Percentiles rank a stretch among this genome's conserved stretches.
phyloP scores from a whole-genome alignment of 495 filamentous ascomycete genomes.

The Trichodelitschia bisporula region DNA sequence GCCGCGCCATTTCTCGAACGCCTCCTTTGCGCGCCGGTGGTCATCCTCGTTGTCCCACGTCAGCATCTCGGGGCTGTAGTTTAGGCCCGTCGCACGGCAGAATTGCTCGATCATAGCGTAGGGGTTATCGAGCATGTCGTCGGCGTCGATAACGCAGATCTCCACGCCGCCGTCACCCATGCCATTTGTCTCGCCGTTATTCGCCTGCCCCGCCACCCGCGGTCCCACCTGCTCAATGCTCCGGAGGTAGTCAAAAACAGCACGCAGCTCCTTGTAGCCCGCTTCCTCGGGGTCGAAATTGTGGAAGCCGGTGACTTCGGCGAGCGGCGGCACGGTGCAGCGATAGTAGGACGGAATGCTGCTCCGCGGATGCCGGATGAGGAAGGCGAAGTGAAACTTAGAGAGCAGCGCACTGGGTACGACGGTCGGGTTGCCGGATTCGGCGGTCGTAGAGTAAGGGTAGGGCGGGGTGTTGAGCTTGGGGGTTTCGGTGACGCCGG shows the following conservation, averaged over 20 bases:
- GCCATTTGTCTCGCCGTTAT: conserved; percentile 10
- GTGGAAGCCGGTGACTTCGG: conserved; percentile 59
- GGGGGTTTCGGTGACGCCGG: conserved; percentile 13
- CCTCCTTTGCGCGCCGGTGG: conserved; percentile 32
- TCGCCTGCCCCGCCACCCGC: conserved; percentile 22
- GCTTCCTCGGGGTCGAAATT: conserved; percentile 68
- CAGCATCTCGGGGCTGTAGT: conserved; percentile 51
- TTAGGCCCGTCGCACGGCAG: conserved; percentile 52
- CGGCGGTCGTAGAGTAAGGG: conserved; percentile 3
- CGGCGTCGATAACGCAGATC: conserved; percentile 83
- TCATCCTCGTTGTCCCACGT: conserved; percentile 53
- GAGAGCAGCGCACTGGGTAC: conserved; percentile 42
- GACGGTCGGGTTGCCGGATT: conserved; percentile 58
- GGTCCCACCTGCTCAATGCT: conserved; percentile 37
- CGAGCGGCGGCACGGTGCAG: conserved; percentile 79
- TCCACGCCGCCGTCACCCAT: conserved; percentile 20
- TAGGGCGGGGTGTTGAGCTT: conserved; percentile 4
- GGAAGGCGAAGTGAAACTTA: conserved; percentile 81
- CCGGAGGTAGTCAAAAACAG: conserved; percentile 60
- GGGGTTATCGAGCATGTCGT: conserved; percentile 74
- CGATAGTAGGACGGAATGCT: conserved; percentile 85
- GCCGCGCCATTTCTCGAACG: conserved; percentile 88
- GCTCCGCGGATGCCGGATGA: conserved; percentile 76
- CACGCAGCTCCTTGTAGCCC: conserved; percentile 68
- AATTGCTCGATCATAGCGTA: conserved; percentile 45